phyloP scores from a whole-genome alignment of 345 rosid species.

The Lepidium africanum region DNA sequence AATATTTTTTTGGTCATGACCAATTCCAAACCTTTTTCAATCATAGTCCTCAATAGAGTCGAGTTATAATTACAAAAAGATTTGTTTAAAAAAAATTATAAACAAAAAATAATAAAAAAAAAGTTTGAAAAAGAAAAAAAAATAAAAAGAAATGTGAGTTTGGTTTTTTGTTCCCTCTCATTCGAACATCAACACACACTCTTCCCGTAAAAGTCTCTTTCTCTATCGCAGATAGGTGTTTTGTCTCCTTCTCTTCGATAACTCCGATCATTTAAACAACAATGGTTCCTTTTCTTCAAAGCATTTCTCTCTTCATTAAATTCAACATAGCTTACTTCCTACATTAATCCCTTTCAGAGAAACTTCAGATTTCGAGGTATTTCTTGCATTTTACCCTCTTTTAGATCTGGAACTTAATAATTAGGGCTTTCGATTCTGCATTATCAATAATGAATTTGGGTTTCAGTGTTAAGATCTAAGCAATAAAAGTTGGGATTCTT shows the following conservation, averaged over 20 bases:
- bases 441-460: neutral
- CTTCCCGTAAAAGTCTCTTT: constrained; percentile 32
- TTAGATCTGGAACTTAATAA: constrained; percentile 18
- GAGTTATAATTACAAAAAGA: neutral
- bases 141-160: neutral
- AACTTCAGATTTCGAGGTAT: constrained; percentile 6
- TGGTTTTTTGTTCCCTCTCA: constrained; percentile 29
- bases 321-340: neutral
- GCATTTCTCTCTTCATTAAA: constrained; percentile 3
- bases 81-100: neutral
- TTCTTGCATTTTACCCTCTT: neutral
- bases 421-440: constrained; percentile 14
- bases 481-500: neutral
- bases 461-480: constrained; percentile 11
- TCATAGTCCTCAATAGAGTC: constrained; percentile 5
- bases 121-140: neutral
- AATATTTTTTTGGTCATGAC: neutral
- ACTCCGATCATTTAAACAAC: constrained; percentile 24
- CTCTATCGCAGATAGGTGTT: constrained; percentile 25
- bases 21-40: neutral
- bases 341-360: neutral
- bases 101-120: neutral
- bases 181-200: constrained; percentile 21
- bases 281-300: constrained; percentile 17
- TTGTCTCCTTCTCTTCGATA: constrained; percentile 30